Evolutionary conservation across 345 rosid genomes (phyloP), one percentile per base, ranked within the genome.

Genomic region (Populus alba): DNA sequence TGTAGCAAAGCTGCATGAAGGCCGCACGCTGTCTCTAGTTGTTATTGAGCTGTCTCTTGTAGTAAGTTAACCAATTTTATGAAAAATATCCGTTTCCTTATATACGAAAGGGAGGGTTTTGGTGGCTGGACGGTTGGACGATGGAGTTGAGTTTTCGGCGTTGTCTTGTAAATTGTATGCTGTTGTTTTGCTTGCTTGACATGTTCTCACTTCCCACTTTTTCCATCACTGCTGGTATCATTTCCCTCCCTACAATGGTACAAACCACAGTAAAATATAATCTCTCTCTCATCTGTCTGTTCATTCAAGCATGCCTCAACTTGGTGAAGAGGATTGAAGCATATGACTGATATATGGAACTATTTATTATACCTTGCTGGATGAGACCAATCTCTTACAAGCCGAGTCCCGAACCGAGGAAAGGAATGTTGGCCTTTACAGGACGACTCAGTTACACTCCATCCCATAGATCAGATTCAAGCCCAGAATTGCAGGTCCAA

Each of bases 1-100:
- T 89, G 78, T 92, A 91, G 87, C 72, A 35, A 73, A 70, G 71
- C 27, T 31, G 43, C 38, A 66, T 9, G 17, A 39, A 57, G 70
- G 25, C 57, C 68, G 66, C 71, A 23, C 22, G 0, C 69, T 23
- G 25, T 59, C 35, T 49, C 69, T 31, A 8, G 72, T 53, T 38
- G 57, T 74, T 68, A 29, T 70, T 71, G 9, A 23, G 61, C 59
- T 63, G 20, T 49, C 63, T 73, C 75, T 70, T 71, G 78, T 75
- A 78, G 45, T n/a, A 10, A 47, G 6, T 35, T 29, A 59, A 78
- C 59, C 66, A 65, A 33, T 71, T 35, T 31, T 71, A 41, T 61
- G 43, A 8, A 51, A 41, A 65, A 16, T 61, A 29, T 62, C 39
- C 72, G 74, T 61, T 65, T 72, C 63, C 61, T 66, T 37, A 11